Base-by-base conservation (phyloP, 805 yeast species). In the Torulaspora franciscae region DNA sequence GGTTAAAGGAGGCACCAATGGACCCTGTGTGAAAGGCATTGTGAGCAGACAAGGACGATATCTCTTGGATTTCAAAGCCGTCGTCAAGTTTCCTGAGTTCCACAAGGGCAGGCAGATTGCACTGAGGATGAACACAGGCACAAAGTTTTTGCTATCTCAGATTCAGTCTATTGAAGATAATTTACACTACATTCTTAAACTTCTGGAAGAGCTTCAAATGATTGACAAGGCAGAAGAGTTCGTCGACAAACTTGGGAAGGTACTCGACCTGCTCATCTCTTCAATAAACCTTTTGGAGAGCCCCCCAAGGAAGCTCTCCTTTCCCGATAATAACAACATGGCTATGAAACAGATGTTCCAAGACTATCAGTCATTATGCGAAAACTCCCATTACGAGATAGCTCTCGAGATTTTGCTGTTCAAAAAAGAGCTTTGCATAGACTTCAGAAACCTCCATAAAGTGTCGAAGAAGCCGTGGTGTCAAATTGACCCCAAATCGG, bases 381-480 rank as follows among this genome's bases (percentile, higher is more conserved):
- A 61, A 9, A 61, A 65, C 13, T 54, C 60, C 30, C 66, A 66
- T 32, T 70, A 69, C 40, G 54, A 56, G 39, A 38, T 81, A 4
- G 66, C 81, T 2, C 57, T 83, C 33, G 91, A 84, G 54, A 54
- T 82, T 23, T 76, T 75, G 43, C 64, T 83, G 17, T 70, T 74
- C 49, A 82, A 79, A 58, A 79, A 82, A 15, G 89, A 84, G 54
- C 58, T 83, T 3, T 71, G 81, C 19, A 62, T 82, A 6, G 89
- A 83, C 43, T 63, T 81, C 45, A 76, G 78, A 55, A 72, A 73
- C 41, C 57, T 83, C 29, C 68, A 65, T 27, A 64, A 64, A 17
- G 72, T 83, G 7, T 71, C 71, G 0, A 79, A 75, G 48, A 69
- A 67, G 46, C 90, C 90, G 1, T 84, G 90, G 90, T 66, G 75